Base-by-base conservation (phyloP, 345 rosid species). In the Salix arbutifolia region DNA sequence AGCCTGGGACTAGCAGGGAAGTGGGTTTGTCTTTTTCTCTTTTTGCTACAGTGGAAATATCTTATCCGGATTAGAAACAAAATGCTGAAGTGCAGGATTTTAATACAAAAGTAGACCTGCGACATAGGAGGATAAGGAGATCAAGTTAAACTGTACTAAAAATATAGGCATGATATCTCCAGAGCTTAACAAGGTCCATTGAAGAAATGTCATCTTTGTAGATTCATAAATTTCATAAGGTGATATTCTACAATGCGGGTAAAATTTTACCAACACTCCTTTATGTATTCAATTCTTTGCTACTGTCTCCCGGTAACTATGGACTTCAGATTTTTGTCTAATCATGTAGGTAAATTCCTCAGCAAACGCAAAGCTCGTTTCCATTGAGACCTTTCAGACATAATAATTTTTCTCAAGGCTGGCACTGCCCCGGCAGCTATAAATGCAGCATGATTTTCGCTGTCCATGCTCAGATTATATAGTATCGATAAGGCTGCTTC, bases 361-460 rank as follows among this genome's bases (percentile, higher is more conserved):
- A 90, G 90, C 79, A 94, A 77, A 75, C 85, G 83, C 75, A 94
- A 86, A 14, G 98, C 98, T 77, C 53, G 81, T 37, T 83, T 62
- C 97, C 97, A 94, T n/a, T 90, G 91, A 6, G 94, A 88, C 72
- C 89, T 84, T 48, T 91, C 83, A 11, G 92, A 83, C 60, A 87
- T 76, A 70, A 94, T 85, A 80, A 94, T 92, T 80, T 90, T 90
- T 79, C 91, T 86, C 83, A 94, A 72, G 21, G 76, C 86, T 42
- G 97, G 90, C 33, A 87, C 93, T 26, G 97, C 97, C 71, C 97
- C 93, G 0, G 95, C 91, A 79, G 95, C 91, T 8, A 89, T 67
- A 67, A 94, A 91, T 4, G 91, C 90, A 0, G 86, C 40, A 61
- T 92, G 97, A 78, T 94, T 94, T 85, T 92, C 98, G 2, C 81